A percentile compares a stretch with the other conserved stretches of the same genome.
Conservation (phyloP, 2,329 filamentous ascomycete species). For the Pochonia chlamydosporia region DNA sequence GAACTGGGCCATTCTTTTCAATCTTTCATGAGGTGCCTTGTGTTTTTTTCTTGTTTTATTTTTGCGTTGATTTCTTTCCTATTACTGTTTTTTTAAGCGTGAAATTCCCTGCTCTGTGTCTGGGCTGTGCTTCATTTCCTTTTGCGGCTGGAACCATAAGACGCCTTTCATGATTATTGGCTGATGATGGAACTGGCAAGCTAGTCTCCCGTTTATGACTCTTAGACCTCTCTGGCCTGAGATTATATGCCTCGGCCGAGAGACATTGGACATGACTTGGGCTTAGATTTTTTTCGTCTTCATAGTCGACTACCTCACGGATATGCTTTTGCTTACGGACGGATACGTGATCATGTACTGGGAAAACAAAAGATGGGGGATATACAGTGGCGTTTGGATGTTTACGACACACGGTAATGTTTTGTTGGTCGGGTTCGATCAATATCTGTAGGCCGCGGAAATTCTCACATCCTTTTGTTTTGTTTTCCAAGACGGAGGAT, state of each 20-base stretch:
- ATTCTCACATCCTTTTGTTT: background rate
- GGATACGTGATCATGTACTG: background rate
- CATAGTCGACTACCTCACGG: background rate
- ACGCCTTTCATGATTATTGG: background rate
- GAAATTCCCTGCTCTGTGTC: background rate
- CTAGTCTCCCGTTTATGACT: background rate
- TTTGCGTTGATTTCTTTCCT: background rate
- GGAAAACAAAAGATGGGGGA: background rate
- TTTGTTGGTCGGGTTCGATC: background rate
- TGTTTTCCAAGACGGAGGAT: too few species aligned
- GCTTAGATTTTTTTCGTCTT: slow-evolving; percentile 1
- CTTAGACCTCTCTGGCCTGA: background rate
- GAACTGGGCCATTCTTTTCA: background rate
- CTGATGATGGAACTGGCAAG: background rate
- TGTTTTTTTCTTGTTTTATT: background rate
- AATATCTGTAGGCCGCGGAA: background rate
- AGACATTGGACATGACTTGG: background rate
- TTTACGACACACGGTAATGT: background rate
- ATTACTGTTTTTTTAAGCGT: background rate
- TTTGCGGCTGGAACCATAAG: background rate
- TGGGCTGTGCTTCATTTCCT: background rate
- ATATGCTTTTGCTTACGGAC: background rate
- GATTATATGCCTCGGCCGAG: background rate
- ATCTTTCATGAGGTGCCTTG: background rate
- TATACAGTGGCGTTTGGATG: slow-evolving; percentile 2